Evolutionary conservation across 2,329 filamentous ascomycete species (phyloP), one percentile per base, ranked within the genome.

Genomic region (Ophiostoma quercus): DNA sequence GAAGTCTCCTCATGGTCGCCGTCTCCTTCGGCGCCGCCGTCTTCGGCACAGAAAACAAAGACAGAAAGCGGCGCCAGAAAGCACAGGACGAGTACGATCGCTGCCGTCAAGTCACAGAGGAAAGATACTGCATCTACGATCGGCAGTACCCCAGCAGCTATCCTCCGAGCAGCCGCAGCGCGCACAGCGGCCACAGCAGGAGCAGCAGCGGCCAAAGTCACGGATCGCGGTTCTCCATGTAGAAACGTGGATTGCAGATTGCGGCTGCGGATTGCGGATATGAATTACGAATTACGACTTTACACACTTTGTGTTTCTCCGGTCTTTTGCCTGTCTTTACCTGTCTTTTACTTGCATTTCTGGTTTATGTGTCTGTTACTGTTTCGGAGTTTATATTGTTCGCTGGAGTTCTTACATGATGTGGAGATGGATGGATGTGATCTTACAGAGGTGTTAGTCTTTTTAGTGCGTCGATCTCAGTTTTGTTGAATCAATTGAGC

Each of bases 401-500:
- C 43, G 2, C 43, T 47, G 16, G 43, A 57, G 9, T 25, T 22
- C 11, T 57, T 12, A 57, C 22, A 11, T 29, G 51, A 12, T 57
- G 22, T 57, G 51, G 51, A 25, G 51, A 22, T 11, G n/a, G 51
- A 9, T 9, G n/a, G 22, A 25, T 57, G 43, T n/a, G 43, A n/a
- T 47, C 43, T 25, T 57, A 57, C 22, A 34, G 22, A 57, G 51
- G 51, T 57, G 51, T 57, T 57, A 25, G n/a, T 57, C 51, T 6
- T 47, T 47, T 47, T 47, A 47, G 43, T 47, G 51, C 51, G n/a
- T 14, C n/a, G n/a, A 57, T 57, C 51, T 57, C 47, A 16, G 47
- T 54, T 25, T 57, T 57, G 22, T 57, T 25, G 51, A 57, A 14
- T 57, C 11, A 29, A 25, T 57, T 29, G 25, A 29, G 25, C 25